These are phyloP conservation scores for Zygotorulaspora danielsina DNA, from an alignment of 805 yeast genomes.

Conservation along the genomic window DNA sequence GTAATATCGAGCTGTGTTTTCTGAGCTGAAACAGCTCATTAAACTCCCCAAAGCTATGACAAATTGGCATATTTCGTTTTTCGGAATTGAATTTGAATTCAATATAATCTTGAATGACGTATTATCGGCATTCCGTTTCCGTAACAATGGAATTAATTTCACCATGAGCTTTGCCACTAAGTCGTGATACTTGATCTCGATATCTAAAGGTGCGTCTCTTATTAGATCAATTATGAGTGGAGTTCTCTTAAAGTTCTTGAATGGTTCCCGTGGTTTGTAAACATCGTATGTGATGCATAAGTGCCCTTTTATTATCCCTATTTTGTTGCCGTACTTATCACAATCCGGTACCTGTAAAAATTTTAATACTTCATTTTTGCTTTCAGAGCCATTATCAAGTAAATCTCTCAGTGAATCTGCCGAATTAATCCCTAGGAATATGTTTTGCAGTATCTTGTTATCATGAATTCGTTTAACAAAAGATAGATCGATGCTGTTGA, in stretches of 20 bases:
- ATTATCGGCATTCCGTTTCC: conserved; percentile 37
- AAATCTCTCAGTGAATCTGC: conserved; percentile 10
- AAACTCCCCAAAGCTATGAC: conserved; percentile 40
- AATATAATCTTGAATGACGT: conserved; percentile 37
- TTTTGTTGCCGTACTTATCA: conserved; percentile 23
- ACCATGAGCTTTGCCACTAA: conserved; percentile 30
- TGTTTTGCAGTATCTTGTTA: conserved; percentile 18
- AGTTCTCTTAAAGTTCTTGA: conserved; percentile 35
- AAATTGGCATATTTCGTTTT: conserved; percentile 41
- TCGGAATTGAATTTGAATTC: conserved; percentile 40
- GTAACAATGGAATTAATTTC: conserved; percentile 35
- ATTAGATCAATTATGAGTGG: conserved; percentile 30
- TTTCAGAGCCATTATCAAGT: conserved; percentile 6
- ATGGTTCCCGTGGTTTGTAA: conserved; percentile 36
- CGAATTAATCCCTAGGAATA: conserved; percentile 24
- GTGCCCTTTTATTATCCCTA: conserved; percentile 20
- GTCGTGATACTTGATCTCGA: conserved; percentile 26
- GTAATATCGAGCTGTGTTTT: conserved; percentile 37
- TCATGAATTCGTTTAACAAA: conserved; percentile 17
- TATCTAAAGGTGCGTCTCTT: conserved; percentile 16
- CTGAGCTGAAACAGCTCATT: conserved; percentile 36
- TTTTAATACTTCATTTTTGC: conserved; percentile 13
- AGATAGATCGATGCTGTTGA: conserved; percentile 28
- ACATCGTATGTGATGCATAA: conserved; percentile 28
- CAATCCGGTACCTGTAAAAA: conserved; percentile 11